Percentiles rank a stretch among this genome's conserved stretches.
phyloP scores from a whole-genome alignment of 768 basidiomycete species.

The Pisolithus marmoratus region DNA sequence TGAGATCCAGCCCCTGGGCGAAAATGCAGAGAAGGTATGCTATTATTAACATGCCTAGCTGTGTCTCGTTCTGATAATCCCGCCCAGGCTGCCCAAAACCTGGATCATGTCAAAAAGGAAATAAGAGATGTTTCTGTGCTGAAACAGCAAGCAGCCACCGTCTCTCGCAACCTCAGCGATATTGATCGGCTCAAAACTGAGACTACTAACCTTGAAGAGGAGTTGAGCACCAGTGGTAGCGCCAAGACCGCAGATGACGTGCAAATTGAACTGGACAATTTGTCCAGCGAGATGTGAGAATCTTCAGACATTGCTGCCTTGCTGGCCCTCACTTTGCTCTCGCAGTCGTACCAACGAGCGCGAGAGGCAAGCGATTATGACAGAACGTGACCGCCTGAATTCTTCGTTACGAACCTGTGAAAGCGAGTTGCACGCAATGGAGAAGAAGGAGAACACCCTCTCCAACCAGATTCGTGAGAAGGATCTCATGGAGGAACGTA shows the following conservation, averaged over 20 bases:
- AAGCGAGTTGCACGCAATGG: conserved; percentile 54
- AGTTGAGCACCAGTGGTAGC: conserved; percentile 67
- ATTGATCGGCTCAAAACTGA: conserved; percentile 56
- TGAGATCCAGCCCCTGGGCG: conserved; percentile 46
- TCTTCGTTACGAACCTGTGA: conserved; percentile 49
- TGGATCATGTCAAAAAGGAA: conserved; percentile 51
- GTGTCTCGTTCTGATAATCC: neutral
- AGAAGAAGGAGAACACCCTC: conserved; percentile 55
- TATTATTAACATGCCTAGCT: neutral
- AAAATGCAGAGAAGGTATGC: conserved; percentile 60
- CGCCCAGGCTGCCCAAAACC: conserved; percentile 44
- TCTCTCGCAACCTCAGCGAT: conserved; percentile 56
- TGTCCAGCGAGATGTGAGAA: conserved; percentile 62
- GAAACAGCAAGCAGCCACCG: conserved; percentile 54
- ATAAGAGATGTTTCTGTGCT: conserved; percentile 54
- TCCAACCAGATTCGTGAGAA: conserved; percentile 56
- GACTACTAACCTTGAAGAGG: conserved; percentile 56
- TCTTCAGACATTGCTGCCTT: conserved; percentile 1
- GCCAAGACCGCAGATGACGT: conserved; percentile 83
- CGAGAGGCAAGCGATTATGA: conserved; percentile 49
- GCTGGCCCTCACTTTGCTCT: neutral
- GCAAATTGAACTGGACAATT: conserved; percentile 63
- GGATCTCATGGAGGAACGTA: conserved; percentile 46
- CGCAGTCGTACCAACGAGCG: conserved; percentile 60
- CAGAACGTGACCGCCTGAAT: conserved; percentile 60